Evolutionary conservation across 768 basidiomycete species (phyloP).

Genomic region (Russula dissimulans): DNA sequence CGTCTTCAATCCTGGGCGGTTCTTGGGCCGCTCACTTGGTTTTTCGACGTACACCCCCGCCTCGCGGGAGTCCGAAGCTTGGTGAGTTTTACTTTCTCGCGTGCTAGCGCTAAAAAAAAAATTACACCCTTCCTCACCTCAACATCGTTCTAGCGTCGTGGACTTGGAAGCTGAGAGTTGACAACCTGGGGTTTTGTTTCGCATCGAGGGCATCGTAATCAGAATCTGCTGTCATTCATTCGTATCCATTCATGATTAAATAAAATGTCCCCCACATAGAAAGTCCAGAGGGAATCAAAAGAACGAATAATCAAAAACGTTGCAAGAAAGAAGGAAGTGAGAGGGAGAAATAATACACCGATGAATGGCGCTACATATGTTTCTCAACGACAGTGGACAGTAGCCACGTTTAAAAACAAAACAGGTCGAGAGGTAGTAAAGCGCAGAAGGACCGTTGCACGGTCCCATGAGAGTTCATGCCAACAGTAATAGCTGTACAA

Average conservation of each 20-base stretch:
- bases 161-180: constrained; percentile 14
- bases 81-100: constrained; percentile 34
- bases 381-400: neutral
- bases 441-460: neutral
- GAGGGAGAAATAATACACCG: neutral
- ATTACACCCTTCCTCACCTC: neutral
- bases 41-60: constrained; percentile 92
- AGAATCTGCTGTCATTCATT: neutral
- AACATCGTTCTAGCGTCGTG: constrained; percentile 3
- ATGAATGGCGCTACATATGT: neutral
- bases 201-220: neutral
- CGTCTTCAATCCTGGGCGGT: constrained; percentile 96
- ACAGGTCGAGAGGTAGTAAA: neutral
- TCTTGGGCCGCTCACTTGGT: constrained; percentile 69
- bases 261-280: neutral
- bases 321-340: neutral
- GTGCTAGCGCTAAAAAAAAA: neutral
- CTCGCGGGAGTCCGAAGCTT: constrained; percentile 77
- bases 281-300: neutral
- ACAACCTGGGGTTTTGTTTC: neutral
- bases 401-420: neutral
- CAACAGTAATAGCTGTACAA: constrained; percentile 11
- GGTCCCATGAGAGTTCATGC: neutral
- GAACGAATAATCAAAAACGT: neutral
- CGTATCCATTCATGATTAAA: neutral